phyloP scores from a whole-genome alignment of 768 basidiomycete species.

The Boletus sensibilis region DNA sequence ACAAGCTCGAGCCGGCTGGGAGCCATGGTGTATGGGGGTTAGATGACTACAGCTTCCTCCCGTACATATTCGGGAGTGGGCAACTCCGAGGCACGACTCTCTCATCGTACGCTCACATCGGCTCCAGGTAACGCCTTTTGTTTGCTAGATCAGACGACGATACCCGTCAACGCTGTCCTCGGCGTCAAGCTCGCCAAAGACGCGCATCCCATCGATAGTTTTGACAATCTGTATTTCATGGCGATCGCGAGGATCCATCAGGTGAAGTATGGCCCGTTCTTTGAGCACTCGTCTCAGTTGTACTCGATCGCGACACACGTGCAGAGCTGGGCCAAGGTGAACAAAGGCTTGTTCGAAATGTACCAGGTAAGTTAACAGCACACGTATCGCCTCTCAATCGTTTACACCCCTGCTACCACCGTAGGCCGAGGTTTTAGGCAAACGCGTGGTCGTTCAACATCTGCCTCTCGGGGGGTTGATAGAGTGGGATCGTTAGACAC shows the following conservation, averaged over 20 bases:
- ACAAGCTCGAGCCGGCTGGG: constrained; percentile 92
- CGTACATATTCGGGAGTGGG: constrained; percentile 88
- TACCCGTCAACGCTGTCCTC: constrained; percentile 66
- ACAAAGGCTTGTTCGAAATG: constrained; percentile 92
- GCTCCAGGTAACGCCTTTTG: constrained; percentile 1
- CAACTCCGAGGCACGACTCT: constrained; percentile 70
- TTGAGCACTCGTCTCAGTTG: constrained; percentile 90
- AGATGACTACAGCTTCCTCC: constrained; percentile 87
- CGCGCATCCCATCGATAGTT: constrained; percentile 21
- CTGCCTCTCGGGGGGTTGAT: constrained; percentile 81
- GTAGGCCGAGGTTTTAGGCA: constrained; percentile 87
- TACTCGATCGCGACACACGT: constrained; percentile 86
- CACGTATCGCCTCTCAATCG: background rate
- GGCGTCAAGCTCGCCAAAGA: constrained; percentile 42
- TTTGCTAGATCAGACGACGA: constrained; percentile 54
- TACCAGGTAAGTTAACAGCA: constrained; percentile 60
- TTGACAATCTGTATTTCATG: constrained; percentile 78
- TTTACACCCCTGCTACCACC: constrained; percentile 6
- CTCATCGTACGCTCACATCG: background rate
- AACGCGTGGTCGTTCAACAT: constrained; percentile 96
- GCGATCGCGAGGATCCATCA: constrained; percentile 74
- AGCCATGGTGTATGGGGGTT: constrained; percentile 98
- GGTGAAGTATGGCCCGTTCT: constrained; percentile 85
- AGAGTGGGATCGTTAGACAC: constrained; percentile 51
- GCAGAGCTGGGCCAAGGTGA: constrained; percentile 88